Conservation (phyloP, 352 stramenopile species). For the Phytophthora constricta region DNA sequence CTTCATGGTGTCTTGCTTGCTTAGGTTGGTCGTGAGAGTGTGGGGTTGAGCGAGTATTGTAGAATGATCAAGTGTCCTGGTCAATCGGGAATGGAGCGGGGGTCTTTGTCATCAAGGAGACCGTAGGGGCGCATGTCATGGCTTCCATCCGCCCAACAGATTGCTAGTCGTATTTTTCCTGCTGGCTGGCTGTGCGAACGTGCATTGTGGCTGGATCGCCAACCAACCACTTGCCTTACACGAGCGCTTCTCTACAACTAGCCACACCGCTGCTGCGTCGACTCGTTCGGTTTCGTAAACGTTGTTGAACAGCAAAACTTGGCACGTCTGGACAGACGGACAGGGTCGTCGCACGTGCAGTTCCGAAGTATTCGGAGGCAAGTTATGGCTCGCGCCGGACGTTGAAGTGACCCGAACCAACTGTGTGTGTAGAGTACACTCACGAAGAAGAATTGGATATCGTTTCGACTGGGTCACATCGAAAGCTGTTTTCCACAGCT, state of each 20-base stretch:
- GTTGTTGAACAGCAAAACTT: neutral
- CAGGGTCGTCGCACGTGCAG: neutral
- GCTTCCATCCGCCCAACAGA: neutral
- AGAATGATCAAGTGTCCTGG: slow-evolving; percentile 9
- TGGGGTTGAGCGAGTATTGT: neutral
- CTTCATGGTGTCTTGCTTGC: slow-evolving; percentile 3
- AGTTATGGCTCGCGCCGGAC: slow-evolving; percentile 1
- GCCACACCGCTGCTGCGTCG: neutral
- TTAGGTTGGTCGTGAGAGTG: neutral
- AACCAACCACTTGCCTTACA: neutral
- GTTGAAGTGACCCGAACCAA: slow-evolving; percentile 15
- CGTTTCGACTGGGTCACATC: neutral
- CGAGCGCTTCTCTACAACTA: neutral
- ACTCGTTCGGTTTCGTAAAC: slow-evolving; percentile 1
- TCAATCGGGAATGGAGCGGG: slow-evolving; percentile 5
- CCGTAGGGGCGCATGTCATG: neutral
- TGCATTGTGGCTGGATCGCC: neutral
- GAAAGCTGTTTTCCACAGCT: slow-evolving; percentile 15
- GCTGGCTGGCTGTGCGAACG: neutral
- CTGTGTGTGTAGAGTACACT: neutral
- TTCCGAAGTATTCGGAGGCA: slow-evolving; percentile 1
- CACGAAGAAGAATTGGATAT: neutral
- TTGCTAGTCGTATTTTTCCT: neutral
- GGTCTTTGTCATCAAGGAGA: neutral
- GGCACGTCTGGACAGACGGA: neutral